Evolutionary conservation across 106 monocot genomes (phyloP).

Genomic region (Allium fistulosum): DNA sequence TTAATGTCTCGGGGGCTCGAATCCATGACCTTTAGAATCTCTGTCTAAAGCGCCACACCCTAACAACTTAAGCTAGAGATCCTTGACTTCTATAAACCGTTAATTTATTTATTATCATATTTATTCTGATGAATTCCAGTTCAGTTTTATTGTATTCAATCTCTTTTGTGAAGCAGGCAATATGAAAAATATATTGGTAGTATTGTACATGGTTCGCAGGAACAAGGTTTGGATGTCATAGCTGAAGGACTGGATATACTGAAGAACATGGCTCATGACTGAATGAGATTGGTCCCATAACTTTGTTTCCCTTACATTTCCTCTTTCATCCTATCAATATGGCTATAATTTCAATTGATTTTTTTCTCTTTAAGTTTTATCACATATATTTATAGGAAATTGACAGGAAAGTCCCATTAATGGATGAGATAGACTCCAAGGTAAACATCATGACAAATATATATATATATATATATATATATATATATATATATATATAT

Average conservation of each 20-base stretch:
- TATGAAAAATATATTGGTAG: neutral
- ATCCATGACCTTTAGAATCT: too few species aligned
- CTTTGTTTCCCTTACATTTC: neutral
- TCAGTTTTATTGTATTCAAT: too few species aligned
- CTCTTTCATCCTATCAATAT: too few species aligned
- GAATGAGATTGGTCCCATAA: conserved; percentile 57
- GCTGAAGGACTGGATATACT: conserved; percentile 91
- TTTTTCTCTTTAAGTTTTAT: neutral
- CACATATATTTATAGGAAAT: conserved; percentile 49
- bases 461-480: too few species aligned
- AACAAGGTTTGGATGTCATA: conserved; percentile 92
- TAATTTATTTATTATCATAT: neutral
- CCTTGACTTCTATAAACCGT: too few species aligned
- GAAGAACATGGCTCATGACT: conserved; percentile 95
- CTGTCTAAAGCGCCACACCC: too few species aligned
- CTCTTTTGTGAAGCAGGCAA: too few species aligned
- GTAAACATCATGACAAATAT: neutral
- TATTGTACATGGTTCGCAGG: conserved; percentile 34
- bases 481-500: too few species aligned
- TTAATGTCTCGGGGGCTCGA: too few species aligned
- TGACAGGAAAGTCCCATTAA: conserved; percentile 91
- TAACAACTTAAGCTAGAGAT: too few species aligned
- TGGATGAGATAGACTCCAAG: conserved; percentile 90
- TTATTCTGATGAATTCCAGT: too few species aligned
- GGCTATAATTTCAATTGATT: neutral